Conservation (phyloP, 257 asterid species). For the Coffea eugenioides region DNA sequence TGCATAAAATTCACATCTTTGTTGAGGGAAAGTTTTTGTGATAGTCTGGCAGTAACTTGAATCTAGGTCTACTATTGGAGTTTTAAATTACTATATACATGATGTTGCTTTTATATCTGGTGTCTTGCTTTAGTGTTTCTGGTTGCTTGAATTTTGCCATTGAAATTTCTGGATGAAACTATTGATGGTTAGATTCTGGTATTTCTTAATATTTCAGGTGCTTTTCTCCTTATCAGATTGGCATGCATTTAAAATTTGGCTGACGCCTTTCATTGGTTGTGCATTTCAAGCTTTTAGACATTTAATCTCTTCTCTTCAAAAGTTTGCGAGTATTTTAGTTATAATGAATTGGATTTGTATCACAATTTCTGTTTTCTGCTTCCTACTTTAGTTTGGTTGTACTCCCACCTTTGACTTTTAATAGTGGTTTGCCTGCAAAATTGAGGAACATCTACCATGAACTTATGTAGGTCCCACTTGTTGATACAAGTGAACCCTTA, state of each 20-base stretch:
- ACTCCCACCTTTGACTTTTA: not conserved
- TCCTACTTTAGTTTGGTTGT: not conserved
- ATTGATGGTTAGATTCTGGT: not conserved
- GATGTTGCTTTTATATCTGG: conserved; percentile 3
- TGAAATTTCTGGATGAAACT: not conserved
- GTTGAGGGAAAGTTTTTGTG: no score
- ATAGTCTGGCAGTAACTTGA: not conserved
- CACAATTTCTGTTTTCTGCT: not conserved
- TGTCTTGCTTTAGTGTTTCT: not conserved
- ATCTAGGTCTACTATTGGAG: not conserved
- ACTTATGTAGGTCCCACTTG: conserved; percentile 63
- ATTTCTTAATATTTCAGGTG: not conserved
- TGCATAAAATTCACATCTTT: not conserved
- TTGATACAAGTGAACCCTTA: conserved; percentile 52
- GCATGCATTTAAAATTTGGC: not conserved
- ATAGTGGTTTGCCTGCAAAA: conserved; percentile 6
- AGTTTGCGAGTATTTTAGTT: not conserved
- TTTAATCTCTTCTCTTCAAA: not conserved
- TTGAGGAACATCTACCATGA: not conserved
- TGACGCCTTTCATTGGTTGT: not conserved
- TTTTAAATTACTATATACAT: not conserved
- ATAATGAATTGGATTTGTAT: not conserved
- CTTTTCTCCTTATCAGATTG: not conserved
- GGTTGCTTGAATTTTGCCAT: not conserved
- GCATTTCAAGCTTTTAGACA: not conserved